phyloP scores from a whole-genome alignment of 805 yeast genomes.

The Lipomyces lipofer region DNA sequence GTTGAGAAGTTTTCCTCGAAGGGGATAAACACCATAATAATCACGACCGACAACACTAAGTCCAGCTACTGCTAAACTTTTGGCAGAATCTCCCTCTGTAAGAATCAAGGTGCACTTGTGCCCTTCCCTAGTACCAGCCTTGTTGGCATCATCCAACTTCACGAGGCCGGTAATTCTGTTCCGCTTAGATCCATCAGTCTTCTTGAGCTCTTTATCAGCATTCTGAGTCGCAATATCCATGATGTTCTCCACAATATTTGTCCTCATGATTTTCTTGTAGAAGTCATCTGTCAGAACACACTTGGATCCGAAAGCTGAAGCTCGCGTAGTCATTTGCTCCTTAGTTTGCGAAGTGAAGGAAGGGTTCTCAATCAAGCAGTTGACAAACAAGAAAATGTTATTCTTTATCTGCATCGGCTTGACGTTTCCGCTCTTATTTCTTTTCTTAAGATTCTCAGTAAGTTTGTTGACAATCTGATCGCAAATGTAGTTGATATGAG shows the following conservation, averaged over 20 bases:
- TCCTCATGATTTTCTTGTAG: conserved; percentile 67
- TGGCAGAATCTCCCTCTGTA: conserved; percentile 97
- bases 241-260: conserved; percentile 69
- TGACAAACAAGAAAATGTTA: conserved; percentile 86
- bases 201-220: conserved; percentile 82
- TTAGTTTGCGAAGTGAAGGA: conserved; percentile 97
- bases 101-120: conserved; percentile 86
- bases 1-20: conserved; percentile 90
- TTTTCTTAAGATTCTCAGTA: conserved; percentile 70
- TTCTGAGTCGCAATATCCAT: conserved; percentile 82
- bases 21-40: conserved; percentile 90
- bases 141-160: conserved; percentile 92
- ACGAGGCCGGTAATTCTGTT: conserved; percentile 84
- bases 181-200: conserved; percentile 82
- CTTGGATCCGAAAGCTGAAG: conserved; percentile 84
- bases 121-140: conserved; percentile 93
- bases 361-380: conserved; percentile 92
- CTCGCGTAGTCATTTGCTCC: conserved; percentile 89
- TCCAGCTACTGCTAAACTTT: conserved; percentile 88
- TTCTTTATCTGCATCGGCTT: conserved; percentile 87
- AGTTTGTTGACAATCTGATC: conserved; percentile 82
- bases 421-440: conserved; percentile 63
- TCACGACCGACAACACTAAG: conserved; percentile 94
- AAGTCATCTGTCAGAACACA: conserved; percentile 76
- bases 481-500: conserved; percentile 83